These are phyloP conservation scores for Euphrasia arctica DNA, from an alignment of 305 asterid genomes.

Conservation along the genomic window DNA sequence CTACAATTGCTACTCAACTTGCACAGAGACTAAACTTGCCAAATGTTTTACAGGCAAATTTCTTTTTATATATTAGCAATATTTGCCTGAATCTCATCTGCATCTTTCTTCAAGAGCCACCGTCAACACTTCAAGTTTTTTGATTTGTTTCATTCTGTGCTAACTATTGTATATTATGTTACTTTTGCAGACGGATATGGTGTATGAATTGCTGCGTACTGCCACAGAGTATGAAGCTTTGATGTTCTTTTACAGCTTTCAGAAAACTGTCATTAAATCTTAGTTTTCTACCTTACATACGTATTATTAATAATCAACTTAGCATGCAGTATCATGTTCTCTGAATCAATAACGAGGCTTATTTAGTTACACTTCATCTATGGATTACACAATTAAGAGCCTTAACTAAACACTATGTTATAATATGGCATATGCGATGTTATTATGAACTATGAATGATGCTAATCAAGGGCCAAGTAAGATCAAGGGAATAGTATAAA, in stretches of 20 bases:
- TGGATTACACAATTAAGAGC: constrained; percentile 10
- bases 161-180: constrained; percentile 30
- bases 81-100: constrained; percentile 12
- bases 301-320: constrained; percentile 22
- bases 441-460: not conserved
- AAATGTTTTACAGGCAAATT: constrained; percentile 83
- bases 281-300: constrained; percentile 8
- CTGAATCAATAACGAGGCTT: not conserved
- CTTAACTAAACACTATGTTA: not conserved
- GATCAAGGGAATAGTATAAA: not conserved
- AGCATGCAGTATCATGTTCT: constrained; percentile 16
- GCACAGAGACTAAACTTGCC: constrained; percentile 97
- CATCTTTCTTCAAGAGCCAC: constrained; percentile 11
- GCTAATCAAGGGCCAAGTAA: not conserved
- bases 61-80: constrained; percentile 17
- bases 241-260: constrained; percentile 19
- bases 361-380: constrained; percentile 10
- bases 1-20: constrained; percentile 96
- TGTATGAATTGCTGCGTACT: constrained; percentile 92
- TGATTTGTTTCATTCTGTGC: constrained; percentile 20
- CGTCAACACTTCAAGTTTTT: constrained; percentile 12
- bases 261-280: constrained; percentile 18
- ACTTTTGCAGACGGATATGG: constrained; percentile 85
- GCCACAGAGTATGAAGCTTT: constrained; percentile 86
- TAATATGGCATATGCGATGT: not conserved